Evolutionary conservation across 202 grass and related monocot genomes (phyloP), one percentile per base, ranked within the genome.

Genomic region (Schoenoplectus triqueter): DNA sequence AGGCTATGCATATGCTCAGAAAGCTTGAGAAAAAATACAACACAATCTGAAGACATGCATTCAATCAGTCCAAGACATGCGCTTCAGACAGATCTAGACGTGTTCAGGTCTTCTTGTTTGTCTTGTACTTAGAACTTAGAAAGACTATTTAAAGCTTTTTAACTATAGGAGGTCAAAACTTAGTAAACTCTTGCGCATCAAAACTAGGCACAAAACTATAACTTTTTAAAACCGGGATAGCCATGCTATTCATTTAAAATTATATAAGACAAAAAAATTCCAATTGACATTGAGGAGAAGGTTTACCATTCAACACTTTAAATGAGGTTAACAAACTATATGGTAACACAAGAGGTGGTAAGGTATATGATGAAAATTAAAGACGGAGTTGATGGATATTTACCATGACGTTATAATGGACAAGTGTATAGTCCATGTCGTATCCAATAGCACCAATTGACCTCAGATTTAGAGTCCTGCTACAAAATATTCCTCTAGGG

Each of bases 341-440:
- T 21, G 70, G 17, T 73, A 49, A 44, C 3, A 73, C 7, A 73
- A 45, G n/a, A 73, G 69, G 47, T 21, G 47, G 47, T 62, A 62
- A 62, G 17, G 18, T 71, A 74, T 73, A 21, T 74, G 2, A 21
- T 77, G 11, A 55, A 63, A 81, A 62, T 3, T 66, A 66, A 66
- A 66, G 46, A 66, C 63, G n/a, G 10, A 44, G 42, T 7, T 82
- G 40, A 7, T 41, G 14, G 46, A 50, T 41, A 60, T 39, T 60
- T 81, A 95, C 92, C 95, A 92, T 98, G 44, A 98, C 92, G 69
- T 93, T 98, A 71, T 98, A 98, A 66, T 98, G 95, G 87, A 98
- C 67, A 77, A 98, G 85, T 85, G 95, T 98, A 79, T 98, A 98
- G 82, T 98, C 95, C 95, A 98, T 98, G 85, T 98, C 92, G 10